A percentile compares a stretch with the other conserved stretches of the same genome.
These are phyloP conservation scores for Nitzschia sp. DNA, from an alignment of 108 stramenopile genomes.

Conservation along the genomic window DNA sequence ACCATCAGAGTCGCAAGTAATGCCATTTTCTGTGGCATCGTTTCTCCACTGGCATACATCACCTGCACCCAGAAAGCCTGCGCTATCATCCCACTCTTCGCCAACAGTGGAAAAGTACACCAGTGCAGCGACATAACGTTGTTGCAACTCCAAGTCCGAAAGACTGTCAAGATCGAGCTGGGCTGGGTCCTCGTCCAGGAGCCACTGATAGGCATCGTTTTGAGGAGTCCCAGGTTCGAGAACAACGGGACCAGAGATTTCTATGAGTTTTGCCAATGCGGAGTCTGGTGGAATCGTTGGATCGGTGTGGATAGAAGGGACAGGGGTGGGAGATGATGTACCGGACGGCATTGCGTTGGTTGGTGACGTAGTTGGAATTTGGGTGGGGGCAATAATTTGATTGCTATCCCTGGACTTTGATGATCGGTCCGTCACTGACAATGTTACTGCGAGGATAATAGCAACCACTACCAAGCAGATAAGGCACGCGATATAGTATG, in stretches of 20 bases:
- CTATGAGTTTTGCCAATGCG: conserved; percentile 1
- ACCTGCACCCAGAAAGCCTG: conserved; percentile 17
- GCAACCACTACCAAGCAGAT: background rate
- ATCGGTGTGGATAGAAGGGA: background rate
- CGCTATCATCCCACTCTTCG: conserved; percentile 31
- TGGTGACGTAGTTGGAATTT: background rate
- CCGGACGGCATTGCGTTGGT: background rate
- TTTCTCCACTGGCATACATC: conserved; percentile 40
- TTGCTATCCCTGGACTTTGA: too few species aligned
- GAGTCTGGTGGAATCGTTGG: background rate
- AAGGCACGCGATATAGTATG: background rate
- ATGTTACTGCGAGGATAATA: background rate
- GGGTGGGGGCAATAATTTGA: too few species aligned
- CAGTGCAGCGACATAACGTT: conserved; percentile 48
- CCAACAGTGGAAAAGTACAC: conserved; percentile 45
- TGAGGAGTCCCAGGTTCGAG: conserved; percentile 43
- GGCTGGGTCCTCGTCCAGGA: conserved; percentile 41
- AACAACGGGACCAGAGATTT: conserved; percentile 23
- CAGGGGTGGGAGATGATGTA: background rate
- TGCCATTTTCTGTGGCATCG: conserved; percentile 13
- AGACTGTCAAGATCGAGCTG: conserved; percentile 39
- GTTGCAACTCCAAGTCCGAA: conserved; percentile 18
- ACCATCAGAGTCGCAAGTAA: conserved; percentile 21
- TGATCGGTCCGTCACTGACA: background rate
- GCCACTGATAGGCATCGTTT: conserved; percentile 54